Conservation (phyloP, 768 basidiomycete species). For the Cyathus striatus region DNA sequence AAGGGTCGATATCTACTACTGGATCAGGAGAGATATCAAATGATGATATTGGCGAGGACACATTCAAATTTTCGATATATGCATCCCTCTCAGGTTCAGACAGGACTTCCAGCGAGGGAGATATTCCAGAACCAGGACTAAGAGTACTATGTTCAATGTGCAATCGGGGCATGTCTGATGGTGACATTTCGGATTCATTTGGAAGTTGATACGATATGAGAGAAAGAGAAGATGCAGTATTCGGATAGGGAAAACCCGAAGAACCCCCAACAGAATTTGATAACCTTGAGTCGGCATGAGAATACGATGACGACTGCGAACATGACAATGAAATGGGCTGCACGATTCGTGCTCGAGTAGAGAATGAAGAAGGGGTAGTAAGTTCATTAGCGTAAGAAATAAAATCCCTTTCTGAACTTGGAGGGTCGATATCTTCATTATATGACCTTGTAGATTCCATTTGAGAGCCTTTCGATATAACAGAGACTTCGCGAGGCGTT, state of each 20-base stretch:
- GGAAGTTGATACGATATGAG: neutral
- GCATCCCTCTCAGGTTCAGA: no score
- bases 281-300: neutral
- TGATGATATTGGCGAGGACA: neutral
- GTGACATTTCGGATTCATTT: slow-evolving; percentile 1
- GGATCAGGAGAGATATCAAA: neutral
- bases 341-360: neutral
- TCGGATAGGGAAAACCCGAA: neutral
- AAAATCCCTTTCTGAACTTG: neutral
- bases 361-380: neutral
- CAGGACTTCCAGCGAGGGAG: no score
- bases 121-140: no score
- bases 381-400: neutral
- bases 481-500: neutral
- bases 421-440: no score
- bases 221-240: neutral
- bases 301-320: neutral
- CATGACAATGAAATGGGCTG: neutral
- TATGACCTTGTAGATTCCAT: no score
- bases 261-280: neutral
- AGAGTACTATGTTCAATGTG: no score
- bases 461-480: neutral
- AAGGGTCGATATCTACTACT: neutral
- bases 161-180: no score
- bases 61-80: no score